phyloP scores from a whole-genome alignment of 192 early-diverging fungal species.

The Coemansia nantahalensis region DNA sequence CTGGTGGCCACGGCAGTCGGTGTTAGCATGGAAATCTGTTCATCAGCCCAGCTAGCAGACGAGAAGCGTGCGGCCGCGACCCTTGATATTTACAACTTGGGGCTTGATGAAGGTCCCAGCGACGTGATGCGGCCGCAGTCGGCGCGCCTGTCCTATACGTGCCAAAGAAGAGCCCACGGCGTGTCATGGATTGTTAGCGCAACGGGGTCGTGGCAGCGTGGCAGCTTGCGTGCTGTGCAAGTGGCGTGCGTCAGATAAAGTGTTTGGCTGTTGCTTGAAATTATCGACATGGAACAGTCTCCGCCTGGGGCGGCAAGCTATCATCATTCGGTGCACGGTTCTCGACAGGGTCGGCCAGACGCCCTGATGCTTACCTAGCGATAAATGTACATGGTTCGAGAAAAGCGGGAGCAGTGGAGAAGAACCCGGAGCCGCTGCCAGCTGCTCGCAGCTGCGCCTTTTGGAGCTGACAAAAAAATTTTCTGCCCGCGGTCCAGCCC shows the following conservation, averaged over 20 bases:
- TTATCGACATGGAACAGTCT: constrained; percentile 49
- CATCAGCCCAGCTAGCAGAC: constrained; percentile 22
- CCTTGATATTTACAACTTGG: no score
- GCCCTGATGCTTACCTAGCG: no score
- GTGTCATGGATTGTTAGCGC: background rate
- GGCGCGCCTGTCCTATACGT: no score
- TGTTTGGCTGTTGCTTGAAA: constrained; percentile 38
- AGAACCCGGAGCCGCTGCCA: no score
- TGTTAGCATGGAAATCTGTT: constrained; percentile 52
- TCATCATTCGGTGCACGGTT: constrained; percentile 40
- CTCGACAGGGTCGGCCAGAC: no score
- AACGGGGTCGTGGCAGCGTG: no score
- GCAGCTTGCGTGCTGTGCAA: background rate
- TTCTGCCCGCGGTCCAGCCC: background rate
- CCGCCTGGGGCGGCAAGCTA: constrained; percentile 54
- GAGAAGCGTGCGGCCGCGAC: no score
- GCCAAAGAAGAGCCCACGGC: background rate
- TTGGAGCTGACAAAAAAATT: no score
- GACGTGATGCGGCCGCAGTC: background rate
- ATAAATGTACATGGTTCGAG: no score
- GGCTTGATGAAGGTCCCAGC: background rate
- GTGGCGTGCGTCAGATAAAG: constrained; percentile 3
- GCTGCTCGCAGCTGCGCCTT: no score
- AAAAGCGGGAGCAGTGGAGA: no score
- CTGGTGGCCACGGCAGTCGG: constrained; percentile 13